phyloP scores from a whole-genome alignment of 2,329 filamentous ascomycete genomes.

The Sarocladium kiliense region DNA sequence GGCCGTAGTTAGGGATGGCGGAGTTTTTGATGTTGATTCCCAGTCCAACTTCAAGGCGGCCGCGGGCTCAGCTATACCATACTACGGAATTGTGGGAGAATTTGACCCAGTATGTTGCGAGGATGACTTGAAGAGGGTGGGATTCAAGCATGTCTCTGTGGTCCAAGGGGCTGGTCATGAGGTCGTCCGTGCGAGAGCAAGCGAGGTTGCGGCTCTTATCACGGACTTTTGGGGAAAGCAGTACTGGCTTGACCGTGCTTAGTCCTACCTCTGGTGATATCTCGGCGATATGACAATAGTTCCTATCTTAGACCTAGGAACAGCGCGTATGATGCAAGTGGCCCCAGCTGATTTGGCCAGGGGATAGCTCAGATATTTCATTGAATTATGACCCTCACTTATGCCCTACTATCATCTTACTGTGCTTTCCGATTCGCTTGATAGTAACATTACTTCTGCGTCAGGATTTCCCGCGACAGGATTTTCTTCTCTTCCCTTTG shows the following conservation, averaged over 20 bases:
- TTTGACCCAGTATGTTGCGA: slow-evolving; percentile 17
- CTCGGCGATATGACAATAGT: too few species aligned
- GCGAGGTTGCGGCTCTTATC: slow-evolving; percentile 15
- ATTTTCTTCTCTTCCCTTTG: too few species aligned
- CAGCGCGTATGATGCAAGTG: too few species aligned
- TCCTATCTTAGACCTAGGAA: too few species aligned
- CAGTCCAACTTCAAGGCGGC: slow-evolving; percentile 16
- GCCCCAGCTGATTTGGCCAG: too few species aligned
- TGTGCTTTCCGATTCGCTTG: too few species aligned
- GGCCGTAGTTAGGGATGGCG: slow-evolving; percentile 39
- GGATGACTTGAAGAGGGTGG: slow-evolving; percentile 12
- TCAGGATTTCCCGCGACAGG: too few species aligned
- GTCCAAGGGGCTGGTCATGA: slow-evolving; percentile 17
- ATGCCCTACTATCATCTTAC: too few species aligned
- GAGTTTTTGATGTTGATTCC: slow-evolving; percentile 28
- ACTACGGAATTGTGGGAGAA: slow-evolving; percentile 19
- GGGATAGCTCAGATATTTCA: too few species aligned
- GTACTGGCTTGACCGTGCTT: not conserved
- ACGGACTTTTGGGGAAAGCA: slow-evolving; percentile 15
- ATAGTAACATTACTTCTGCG: too few species aligned
- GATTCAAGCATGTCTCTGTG: slow-evolving; percentile 18
- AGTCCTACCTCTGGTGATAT: too few species aligned
- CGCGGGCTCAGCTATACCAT: slow-evolving; percentile 8
- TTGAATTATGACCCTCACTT: too few species aligned
- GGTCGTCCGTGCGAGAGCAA: slow-evolving; percentile 19